Evolutionary conservation across 768 basidiomycete genomes (phyloP).

Genomic region (Boletus vermiculosoides): DNA sequence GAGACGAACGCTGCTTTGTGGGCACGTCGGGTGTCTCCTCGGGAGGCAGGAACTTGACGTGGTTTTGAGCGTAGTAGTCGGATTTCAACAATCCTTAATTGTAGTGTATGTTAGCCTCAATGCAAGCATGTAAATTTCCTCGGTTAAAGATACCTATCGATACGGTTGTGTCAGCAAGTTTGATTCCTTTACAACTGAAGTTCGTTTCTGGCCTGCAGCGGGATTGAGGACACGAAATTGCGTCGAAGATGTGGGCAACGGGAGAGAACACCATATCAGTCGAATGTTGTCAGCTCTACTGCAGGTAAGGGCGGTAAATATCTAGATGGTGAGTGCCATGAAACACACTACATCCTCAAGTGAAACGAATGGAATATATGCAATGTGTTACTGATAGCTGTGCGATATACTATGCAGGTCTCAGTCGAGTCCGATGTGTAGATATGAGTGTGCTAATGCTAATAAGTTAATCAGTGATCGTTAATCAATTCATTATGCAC

Average conservation of each 20-base stretch:
- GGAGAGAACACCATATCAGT: not conserved
- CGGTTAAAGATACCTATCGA: not conserved
- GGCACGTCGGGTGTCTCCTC: conserved; percentile 25
- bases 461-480: conserved; percentile 11
- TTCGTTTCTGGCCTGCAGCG: no score
- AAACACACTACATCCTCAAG: not conserved
- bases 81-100: conserved; percentile 80
- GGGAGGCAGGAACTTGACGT: conserved; percentile 26
- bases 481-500: conserved; percentile 1
- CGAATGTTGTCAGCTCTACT: not conserved
- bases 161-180: not conserved
- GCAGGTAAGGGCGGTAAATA: not conserved
- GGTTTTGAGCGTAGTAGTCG: conserved; percentile 48
- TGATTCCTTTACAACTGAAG: not conserved
- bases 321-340: not conserved
- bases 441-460: not conserved
- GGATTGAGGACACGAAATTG: not conserved
- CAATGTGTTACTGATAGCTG: not conserved
- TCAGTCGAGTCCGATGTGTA: not conserved
- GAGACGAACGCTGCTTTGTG: conserved; percentile 24
- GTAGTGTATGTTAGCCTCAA: conserved; percentile 24
- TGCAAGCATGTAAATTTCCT: conserved; percentile 1
- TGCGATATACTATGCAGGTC: not conserved
- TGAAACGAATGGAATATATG: not conserved
- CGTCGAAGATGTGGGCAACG: not conserved